Conservation (phyloP, 1,139 yeast genomes). For the Arxiozyma heterogenica region DNA sequence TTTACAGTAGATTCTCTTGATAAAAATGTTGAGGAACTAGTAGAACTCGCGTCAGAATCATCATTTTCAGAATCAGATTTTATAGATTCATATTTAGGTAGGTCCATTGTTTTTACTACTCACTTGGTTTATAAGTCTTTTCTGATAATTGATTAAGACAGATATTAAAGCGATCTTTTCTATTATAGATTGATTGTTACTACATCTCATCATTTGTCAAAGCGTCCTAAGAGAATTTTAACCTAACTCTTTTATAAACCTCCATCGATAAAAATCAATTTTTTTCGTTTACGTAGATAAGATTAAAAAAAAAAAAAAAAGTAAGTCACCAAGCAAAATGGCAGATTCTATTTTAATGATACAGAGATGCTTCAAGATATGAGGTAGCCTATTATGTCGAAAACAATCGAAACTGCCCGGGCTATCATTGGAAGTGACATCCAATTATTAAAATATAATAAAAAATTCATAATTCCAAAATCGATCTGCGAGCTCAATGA, state of each 20-base stretch:
- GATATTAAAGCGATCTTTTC: no score
- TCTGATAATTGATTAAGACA: no score
- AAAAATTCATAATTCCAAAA: background rate
- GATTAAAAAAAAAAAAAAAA: no score
- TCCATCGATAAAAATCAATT: background rate
- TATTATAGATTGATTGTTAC: no score
- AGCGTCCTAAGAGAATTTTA: background rate
- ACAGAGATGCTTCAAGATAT: background rate
- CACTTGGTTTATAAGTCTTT: no score
- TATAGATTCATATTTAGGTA: conserved; percentile 1
- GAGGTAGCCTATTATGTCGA: background rate
- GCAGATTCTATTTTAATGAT: background rate
- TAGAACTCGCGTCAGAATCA: conserved; percentile 5
- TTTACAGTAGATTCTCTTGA: conserved; percentile 9
- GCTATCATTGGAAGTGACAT: background rate
- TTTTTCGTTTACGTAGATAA: background rate
- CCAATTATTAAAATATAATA: conserved; percentile 1
- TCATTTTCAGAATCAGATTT: conserved; percentile 4
- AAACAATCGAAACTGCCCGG: background rate
- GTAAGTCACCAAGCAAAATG: background rate
- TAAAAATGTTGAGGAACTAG: background rate
- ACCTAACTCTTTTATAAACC: no score
- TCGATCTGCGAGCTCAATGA: background rate
- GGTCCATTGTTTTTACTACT: background rate
- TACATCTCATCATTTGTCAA: no score